A percentile compares a stretch with the other conserved stretches of the same genome.
Evolutionary conservation across 345 rosid species (phyloP).

Genomic region (Eucalyptus sp.): DNA sequence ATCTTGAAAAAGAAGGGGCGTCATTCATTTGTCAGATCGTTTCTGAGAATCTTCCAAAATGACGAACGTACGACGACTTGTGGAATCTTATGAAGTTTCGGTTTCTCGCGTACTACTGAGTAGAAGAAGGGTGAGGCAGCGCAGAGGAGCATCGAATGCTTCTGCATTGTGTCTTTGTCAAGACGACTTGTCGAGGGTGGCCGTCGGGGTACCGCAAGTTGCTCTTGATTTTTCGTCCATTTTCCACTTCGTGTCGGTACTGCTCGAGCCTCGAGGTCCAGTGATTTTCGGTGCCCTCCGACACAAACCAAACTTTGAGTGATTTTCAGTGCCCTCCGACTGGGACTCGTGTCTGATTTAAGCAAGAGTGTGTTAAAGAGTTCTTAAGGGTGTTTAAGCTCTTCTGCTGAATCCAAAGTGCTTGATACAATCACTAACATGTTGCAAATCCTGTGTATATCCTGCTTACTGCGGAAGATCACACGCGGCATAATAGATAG

Average conservation of each 20-base stretch:
- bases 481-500: background rate
- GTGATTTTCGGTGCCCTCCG: background rate
- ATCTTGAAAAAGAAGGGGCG: background rate
- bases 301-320: no score
- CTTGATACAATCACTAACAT: background rate
- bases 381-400: background rate
- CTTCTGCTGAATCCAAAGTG: background rate
- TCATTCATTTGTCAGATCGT: background rate
- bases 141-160: slow-evolving; percentile 48
- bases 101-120: slow-evolving; percentile 1
- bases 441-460: background rate
- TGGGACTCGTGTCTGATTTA: background rate
- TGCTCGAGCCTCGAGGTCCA: background rate
- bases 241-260: background rate
- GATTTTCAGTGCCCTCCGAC: background rate
- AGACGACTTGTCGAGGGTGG: slow-evolving; percentile 87
- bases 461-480: background rate
- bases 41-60: background rate
- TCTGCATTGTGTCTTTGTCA: slow-evolving; percentile 70
- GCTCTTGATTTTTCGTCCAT: background rate
- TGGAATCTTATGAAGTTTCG: background rate
- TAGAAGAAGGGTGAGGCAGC: slow-evolving; percentile 49
- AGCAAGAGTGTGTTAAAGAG: background rate
- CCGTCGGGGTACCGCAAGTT: slow-evolving; percentile 42
- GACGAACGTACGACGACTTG: background rate